These are phyloP conservation scores for Rhizopus arrhizus DNA, from an alignment of 371 early-diverging fungal genomes.

Conservation along the genomic window DNA sequence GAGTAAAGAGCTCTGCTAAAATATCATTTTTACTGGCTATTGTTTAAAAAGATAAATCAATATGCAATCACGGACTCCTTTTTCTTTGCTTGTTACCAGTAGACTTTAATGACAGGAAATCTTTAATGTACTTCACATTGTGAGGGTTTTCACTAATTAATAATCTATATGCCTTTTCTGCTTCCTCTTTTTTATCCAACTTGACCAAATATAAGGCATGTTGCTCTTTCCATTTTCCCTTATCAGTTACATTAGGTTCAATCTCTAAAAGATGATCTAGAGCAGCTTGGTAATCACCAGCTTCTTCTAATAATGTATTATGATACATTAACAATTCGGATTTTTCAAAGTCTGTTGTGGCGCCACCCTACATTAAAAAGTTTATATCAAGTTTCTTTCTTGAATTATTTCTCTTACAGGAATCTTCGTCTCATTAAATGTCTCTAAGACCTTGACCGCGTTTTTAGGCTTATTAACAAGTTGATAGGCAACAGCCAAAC, in stretches of 20 bases:
- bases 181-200: conserved; percentile 68
- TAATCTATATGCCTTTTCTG: conserved; percentile 71
- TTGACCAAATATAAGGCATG: conserved; percentile 71
- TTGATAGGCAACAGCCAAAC: conserved; percentile 86
- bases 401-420: conserved; percentile 8
- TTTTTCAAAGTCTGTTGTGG: conserved; percentile 67
- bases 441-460: conserved; percentile 70
- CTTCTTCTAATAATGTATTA: conserved; percentile 77
- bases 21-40: conserved; percentile 35
- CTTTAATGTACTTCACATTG: conserved; percentile 68
- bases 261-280: conserved; percentile 76
- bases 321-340: conserved; percentile 81
- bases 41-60: conserved; percentile 1
- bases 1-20: conserved; percentile 62
- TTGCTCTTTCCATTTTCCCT: conserved; percentile 72
- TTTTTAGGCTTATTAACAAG: conserved; percentile 74
- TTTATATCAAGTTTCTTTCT: not conserved
- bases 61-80: not conserved
- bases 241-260: conserved; percentile 73
- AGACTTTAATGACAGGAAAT: conserved; percentile 61
- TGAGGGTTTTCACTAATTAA: conserved; percentile 86
- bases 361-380: conserved; percentile 33
- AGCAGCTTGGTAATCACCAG: conserved; percentile 74
- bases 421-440: conserved; percentile 65
- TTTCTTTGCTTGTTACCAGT: conserved; percentile 23